Base-by-base conservation (phyloP, 2,329 filamentous ascomycete genomes). In the Paraphoma sp. region DNA sequence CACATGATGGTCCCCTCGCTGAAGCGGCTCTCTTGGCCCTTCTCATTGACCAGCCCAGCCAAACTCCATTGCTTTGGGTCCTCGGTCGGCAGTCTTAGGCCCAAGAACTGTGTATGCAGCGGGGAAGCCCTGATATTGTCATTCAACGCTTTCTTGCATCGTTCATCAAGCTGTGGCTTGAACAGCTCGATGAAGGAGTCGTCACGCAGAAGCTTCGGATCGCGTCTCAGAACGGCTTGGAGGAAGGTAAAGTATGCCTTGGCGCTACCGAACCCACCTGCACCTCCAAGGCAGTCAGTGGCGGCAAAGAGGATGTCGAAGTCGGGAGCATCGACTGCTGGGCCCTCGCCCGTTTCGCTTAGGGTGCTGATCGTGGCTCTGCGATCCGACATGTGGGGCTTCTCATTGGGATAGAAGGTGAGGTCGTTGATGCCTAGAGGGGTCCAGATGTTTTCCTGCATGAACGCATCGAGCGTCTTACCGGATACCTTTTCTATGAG, bases 401-500 rank as follows among this genome's bases (percentile, higher is more conserved):
- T 51, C 11, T 47, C 6, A 1, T 51, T 30, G 0, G 59, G 85
- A 46, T 86, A 75, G 79, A 89, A 85, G 57, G 77, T 81, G 63
- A 87, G 81, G 46, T 83, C 78, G 4, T 78, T 73, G 53, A 82
- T 66, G 5, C 71, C 75, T 6, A 82, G 71, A 0, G 79, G 79
- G 53, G 76, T 61, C 62, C 78, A 74, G 48, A 82, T 78, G 54
- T 79, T 64, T 47, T 78, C 65, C 49, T 74, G 68, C 63, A 80
- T 76, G 66, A 78, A 79, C 28, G 78, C 74, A 48, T 80, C 76
- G 1, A 82, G 70, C 3, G 64, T 60, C 28, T 72, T 59, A 5
- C 76, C 75, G 1, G 77, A 74, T 16, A 76, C 70, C 23, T 76
- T 70, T 60, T 82, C 77, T 36, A 81, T 67, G 5, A 78, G 66